Base-by-base conservation (phyloP, 495 filamentous ascomycete genomes). In the Letharia columbiana region DNA sequence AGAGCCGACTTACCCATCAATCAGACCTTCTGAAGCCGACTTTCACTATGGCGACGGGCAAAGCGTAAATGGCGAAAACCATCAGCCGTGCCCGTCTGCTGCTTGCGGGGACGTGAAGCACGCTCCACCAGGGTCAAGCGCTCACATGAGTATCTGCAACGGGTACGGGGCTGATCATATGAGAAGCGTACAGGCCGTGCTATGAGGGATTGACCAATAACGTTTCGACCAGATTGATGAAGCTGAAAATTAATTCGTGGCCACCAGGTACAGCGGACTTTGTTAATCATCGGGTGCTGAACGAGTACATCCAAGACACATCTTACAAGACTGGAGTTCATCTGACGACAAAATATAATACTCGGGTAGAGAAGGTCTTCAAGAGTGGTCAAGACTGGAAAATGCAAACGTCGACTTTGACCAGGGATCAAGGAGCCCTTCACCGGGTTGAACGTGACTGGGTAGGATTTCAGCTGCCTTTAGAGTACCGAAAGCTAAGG, bases 131-230 rank as follows among this genome's bases (percentile, higher is more conserved):
- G 63, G 63, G 63, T 65, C 28, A 65, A 28, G 23, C 39, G 18
- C 54, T 54, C 23, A 33, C 17, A 10, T n/a, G 2, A 39, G 3
- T 28, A 35, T 44, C 11, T 4, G 12, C 18, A 5, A 2, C 31
- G 56, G 31, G n/a, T n/a, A 2, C 9, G 17, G 13, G 18, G 41
- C 40, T 63, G 31, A 66, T 23, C 37, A 44, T 18, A 61, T 23
- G 33, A 8, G 68, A 70, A 20, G 71, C 31, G 56, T n/a, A 49
- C 57, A 82, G 81, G 20, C 80, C 80, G 31, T 80, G 82, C 68
- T 90, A 90, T 65, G 77, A 79, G 6, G 84, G 84, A 28, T 74
- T 90, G 15, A 82, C 75, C 39, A 91, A 86, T 62, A 90, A 90
- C 71, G 82, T 90, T 8, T 78, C 86, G 7, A 89, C 86, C 2